Base-by-base conservation (phyloP, 306 rosid species). In the Pyrus betulifolia region DNA sequence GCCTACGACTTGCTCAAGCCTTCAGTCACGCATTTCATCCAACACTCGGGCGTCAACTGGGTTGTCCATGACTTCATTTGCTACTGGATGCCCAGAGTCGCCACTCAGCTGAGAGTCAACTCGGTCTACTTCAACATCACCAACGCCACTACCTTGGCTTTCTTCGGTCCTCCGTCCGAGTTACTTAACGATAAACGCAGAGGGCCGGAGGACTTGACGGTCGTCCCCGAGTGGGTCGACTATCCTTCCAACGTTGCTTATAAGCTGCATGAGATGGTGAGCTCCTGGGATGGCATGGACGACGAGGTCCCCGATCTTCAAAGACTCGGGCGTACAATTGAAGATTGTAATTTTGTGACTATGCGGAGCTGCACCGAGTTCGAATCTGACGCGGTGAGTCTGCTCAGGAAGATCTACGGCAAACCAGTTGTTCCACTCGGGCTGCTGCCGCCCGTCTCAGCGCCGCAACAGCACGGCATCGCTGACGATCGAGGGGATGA, bases 341-440 rank as follows among this genome's bases (percentile, higher is more conserved):
- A 55, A 14, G 73, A 40, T 3, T 38, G 74, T 59, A 3, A 28
- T 9, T n/a, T 71, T 0, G 68, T 76, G 7, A 19, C 23, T 11
- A 14, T 14, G 0, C 30, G 80, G 30, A 81, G 55, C 55, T 57
- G 70, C 4, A 42, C 78, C 52, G 81, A 71, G 78, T 71, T 70
- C 3, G 84, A 81, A 5, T 6, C 70, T 0, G 74, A 76, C 44
- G 54, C 81, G 2, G 54, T 76, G 64, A 58, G 57, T 45, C 8
- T 76, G 18, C 69, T 81, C 45, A 2, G 28, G 19, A 71, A 46
- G 2, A 38, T 81, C 5, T 76, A 81, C 64, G 14, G 40, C 3
- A 76, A 76, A 66, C 78, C 78, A 21, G 84, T 76, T 49, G 44
- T 81, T 71, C 80, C 80, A 4, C 45, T 81, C 13, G 84, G 84